Conservation (phyloP, 306 rosid species). For the Ziziphus jujuba region DNA sequence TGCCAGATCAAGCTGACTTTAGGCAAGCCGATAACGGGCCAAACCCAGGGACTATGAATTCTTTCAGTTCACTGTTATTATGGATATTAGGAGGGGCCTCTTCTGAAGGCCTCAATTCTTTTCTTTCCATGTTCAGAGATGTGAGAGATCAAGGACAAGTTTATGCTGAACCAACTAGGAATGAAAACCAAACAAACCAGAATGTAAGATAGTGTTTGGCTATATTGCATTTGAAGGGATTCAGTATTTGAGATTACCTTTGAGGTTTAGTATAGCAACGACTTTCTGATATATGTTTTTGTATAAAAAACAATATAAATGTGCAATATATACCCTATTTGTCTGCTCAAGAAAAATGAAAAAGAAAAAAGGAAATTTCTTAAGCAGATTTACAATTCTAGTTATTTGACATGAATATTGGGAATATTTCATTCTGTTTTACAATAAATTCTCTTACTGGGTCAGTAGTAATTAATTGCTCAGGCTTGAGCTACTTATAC, state of each 20-base stretch:
- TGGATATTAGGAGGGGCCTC: conserved; percentile 95
- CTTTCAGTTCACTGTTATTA: conserved; percentile 81
- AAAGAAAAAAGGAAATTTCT: not conserved
- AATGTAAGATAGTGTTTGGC: conserved; percentile 38
- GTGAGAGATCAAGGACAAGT: conserved; percentile 81
- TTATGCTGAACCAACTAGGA: conserved; percentile 49
- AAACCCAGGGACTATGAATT: conserved; percentile 66
- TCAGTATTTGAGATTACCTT: too few species aligned
- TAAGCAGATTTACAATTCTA: not conserved
- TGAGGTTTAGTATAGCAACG: too few species aligned
- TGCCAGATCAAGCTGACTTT: conserved; percentile 49
- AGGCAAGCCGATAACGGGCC: conserved; percentile 68
- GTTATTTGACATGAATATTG: too few species aligned
- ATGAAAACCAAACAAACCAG: conserved; percentile 40
- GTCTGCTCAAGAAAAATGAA: conserved; percentile 14
- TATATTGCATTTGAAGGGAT: not conserved
- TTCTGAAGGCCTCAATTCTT: conserved; percentile 81
- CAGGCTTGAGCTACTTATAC: too few species aligned
- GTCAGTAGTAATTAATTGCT: too few species aligned
- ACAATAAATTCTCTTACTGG: too few species aligned
- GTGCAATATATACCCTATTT: not conserved
- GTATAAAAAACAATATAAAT: too few species aligned
- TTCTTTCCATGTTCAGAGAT: conserved; percentile 91
- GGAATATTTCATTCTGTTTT: too few species aligned
- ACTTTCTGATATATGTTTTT: too few species aligned